Base-by-base conservation (phyloP, 2,329 filamentous ascomycete genomes). In the Hypoxylon sp. region DNA sequence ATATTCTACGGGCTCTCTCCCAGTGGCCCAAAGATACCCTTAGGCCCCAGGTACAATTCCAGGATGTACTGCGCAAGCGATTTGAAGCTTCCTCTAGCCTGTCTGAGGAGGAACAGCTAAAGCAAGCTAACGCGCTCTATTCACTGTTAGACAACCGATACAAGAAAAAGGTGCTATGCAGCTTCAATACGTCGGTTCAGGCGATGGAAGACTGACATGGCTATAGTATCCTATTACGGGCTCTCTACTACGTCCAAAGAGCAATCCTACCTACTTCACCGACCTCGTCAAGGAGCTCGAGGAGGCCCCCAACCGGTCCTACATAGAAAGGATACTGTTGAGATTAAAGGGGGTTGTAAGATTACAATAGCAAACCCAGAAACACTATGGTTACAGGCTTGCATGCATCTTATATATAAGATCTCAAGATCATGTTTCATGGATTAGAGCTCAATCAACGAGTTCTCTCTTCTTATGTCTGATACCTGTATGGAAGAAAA, bases 21-120 rank as follows among this genome's bases (percentile, higher is more conserved):
- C 81, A 82, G 66, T 91, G 88, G 88, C 89, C 89, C 47, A 84
- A 85, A 70, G 88, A 90, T 71, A 79, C 80, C 60, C 81, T 91
- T 46, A 86, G 89, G 0, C 88, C 88, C 6, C 83, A 88, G 60
- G 81, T 84, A 73, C 87, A 89, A 74, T 82, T 91, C 68, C 85
- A 85, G 71, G 82, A 86, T 67, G 80, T 85, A 32, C 77, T 90
- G 50, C 74, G 75, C 20, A 78, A 79, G 58, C 79, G 82, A 26
- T 74, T 86, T 51, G 78, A 81, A 57, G 73, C 72, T 48, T 68
- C 68, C 10, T 65, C 75, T n/a, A 19, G 39, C n/a, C 30, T 73
- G 26, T 70, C 74, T 51, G 84, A 87, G 68, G 75, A 78, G 7
- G 79, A 81, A 26, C 84, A 87, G 71, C 72, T 87, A 61, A 79